Base-by-base conservation (phyloP, 495 filamentous ascomycete genomes). In the Hyaloscypha variabilis region DNA sequence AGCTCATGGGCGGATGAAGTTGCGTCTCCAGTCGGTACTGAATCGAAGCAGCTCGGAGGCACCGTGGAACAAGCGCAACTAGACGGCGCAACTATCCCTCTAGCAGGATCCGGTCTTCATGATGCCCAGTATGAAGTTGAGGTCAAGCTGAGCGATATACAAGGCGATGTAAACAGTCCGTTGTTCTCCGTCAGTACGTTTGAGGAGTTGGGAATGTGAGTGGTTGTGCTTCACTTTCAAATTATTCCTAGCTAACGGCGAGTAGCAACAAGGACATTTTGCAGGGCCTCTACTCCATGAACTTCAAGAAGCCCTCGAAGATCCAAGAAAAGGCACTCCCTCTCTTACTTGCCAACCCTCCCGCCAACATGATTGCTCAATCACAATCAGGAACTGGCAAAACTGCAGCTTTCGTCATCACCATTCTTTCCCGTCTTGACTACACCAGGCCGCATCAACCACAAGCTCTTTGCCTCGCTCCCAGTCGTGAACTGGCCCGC, bases 321-420 rank as follows among this genome's bases (percentile, higher is more conserved):
- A 93, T 99, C 72, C 95, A 99, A 77, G 95, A 97, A 76, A 88
- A 87, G 60, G 94, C 94, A 2, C 82, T 99, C 3, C 96, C 95
- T 21, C 83, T 99, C 23, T 88, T 99, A 63, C 83, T 99, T 66
- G 72, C 79, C 67, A 84, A 96, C 69, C 94, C 94, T 19, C 90
- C 94, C 0, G 83, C 79, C 50, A 98, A 98, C 76, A 88, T 98
- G 82, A 94, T 99, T 65, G 95, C 93, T 24, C 96, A 99, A 75
- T 97, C 95, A 29, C 96, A 99, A 77, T 99, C 96, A 5, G 96
- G 96, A 66, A 99, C 96, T 17, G 96, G 96, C 64, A 99, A 99
- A 80, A 99, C 96, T 11, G 96, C 95, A 31, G 96, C 96, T 31
- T 99, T 98, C 76, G 88, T 93, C 26, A 85, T 97, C 60, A 97